Evolutionary conservation across 306 rosid genomes (phyloP), one percentile per base, ranked within the genome.

Genomic region (Cajanus cajan): DNA sequence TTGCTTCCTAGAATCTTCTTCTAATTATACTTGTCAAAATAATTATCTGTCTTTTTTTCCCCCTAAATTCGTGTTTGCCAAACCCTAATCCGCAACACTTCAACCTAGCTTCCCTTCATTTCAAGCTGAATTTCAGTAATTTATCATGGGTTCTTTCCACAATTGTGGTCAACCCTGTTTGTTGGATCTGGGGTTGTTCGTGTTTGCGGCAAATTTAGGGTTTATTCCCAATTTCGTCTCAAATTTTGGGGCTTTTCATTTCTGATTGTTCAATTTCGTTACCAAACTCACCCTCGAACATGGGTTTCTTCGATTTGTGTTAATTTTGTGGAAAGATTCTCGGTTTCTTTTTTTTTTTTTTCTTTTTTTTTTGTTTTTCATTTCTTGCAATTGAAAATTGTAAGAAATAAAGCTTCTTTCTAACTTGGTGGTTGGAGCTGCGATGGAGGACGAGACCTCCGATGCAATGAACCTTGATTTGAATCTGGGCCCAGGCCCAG

Each of bases 391-490:
- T 80, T 68, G 77, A 21, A 77, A 64, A 62, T 78, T 33, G 61
- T 61, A 78, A 71, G 79, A 64, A 72, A 75, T 76, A 47, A 9
- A 68, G 83, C 45, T 4, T 75, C 71, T 81, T 70, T 83, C 15
- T 12, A 31, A 37, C 67, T 47, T 80, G 80, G 65, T 54, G 21
- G 15, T 62, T 71, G 48, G 19, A 73, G 65, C 77, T 82, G 86
- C 64, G 82, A 96, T 96, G 99, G 97, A 72, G 74, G 99, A 93
- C 22, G 97, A 91, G 85, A 81, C 75, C 67, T 89, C 94, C 14
- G 92, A 90, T 65, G 84, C 93, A 24, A 93, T 93, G 98, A 96
- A 93, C 88, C 98, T 93, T 77, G 98, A 96, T 89, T 87, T 93
- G 93, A 96, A 96, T 82, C 91, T 93, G 89, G 91, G 92, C 85